phyloP scores from a whole-genome alignment of 768 basidiomycete species.

The Collybiopsis luxurians region DNA sequence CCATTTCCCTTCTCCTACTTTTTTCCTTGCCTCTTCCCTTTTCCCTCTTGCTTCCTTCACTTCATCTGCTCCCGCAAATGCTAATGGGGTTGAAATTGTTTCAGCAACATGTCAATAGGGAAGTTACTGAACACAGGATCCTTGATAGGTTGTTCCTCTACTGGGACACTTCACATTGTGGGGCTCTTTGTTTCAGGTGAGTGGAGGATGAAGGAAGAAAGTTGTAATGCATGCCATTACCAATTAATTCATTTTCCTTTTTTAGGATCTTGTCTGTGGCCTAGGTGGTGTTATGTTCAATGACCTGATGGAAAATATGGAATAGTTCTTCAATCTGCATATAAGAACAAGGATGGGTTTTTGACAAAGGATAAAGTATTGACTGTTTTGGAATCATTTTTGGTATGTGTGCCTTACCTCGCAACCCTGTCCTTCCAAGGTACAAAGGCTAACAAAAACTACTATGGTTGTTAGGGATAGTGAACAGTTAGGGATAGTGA shows the following conservation, averaged over 20 bases:
- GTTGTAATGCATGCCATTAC: too few relatives aligned
- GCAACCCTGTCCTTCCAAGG: neutral
- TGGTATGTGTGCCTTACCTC: constrained; percentile 50
- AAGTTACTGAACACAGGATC: constrained; percentile 94
- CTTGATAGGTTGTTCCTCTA: constrained; percentile 92
- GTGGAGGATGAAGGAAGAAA: too few relatives aligned
- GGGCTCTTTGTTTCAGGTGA: constrained; percentile 87
- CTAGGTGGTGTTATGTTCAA: constrained; percentile 92
- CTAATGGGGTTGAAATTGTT: too few relatives aligned
- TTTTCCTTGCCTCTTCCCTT: too few relatives aligned
- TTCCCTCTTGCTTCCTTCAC: too few relatives aligned
- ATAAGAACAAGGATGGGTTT: constrained; percentile 94
- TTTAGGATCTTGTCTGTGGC: constrained; percentile 83
- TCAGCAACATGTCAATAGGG: constrained; percentile 82
- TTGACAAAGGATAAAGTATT: constrained; percentile 96
- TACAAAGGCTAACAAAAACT: too few relatives aligned
- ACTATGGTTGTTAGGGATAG: too few relatives aligned
- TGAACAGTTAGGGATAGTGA: too few relatives aligned
- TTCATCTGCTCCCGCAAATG: too few relatives aligned
- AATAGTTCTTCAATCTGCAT: constrained; percentile 97
- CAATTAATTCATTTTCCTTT: too few relatives aligned
- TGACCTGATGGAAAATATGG: constrained; percentile 97
- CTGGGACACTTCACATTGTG: constrained; percentile 83
- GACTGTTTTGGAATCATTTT: constrained; percentile 89
- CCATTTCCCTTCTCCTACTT: too few relatives aligned